Evolutionary conservation across 2,329 filamentous ascomycete species (phyloP).

Genomic region (Septoria linicola): DNA sequence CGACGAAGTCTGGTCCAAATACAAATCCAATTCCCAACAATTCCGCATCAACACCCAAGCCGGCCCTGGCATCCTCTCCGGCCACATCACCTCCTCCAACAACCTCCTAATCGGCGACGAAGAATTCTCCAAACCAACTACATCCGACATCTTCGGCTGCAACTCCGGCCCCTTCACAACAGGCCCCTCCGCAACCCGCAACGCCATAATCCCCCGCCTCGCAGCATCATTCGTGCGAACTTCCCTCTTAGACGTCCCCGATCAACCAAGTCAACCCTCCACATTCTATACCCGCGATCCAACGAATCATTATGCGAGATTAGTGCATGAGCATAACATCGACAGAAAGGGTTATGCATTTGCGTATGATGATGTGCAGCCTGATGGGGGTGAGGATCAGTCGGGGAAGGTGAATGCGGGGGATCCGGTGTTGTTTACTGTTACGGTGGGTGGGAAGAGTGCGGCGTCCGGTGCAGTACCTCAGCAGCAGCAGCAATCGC

Average conservation of each 20-base stretch:
- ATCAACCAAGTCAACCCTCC: conserved; percentile 39
- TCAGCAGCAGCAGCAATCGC: conserved; percentile 10
- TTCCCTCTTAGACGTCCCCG: conserved; percentile 57
- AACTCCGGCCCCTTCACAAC: conserved; percentile 62
- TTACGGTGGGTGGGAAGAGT: conserved; percentile 26
- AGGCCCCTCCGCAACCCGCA: conserved; percentile 44
- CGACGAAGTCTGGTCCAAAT: conserved; percentile 54
- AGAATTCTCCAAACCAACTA: conserved; percentile 58
- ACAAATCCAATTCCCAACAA: conserved; percentile 46
- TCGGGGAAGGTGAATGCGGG: conserved; percentile 53
- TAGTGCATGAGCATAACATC: conserved; percentile 60
- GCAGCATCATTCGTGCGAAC: conserved; percentile 74
- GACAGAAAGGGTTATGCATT: conserved; percentile 62
- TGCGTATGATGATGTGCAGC: conserved; percentile 64
- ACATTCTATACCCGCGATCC: conserved; percentile 38
- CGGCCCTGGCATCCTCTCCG: conserved; percentile 54
- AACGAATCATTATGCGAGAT: conserved; percentile 59
- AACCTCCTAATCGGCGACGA: conserved; percentile 48
- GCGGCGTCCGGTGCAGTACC: conserved; percentile 11
- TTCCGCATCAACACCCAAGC: conserved; percentile 65
- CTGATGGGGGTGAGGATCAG: conserved; percentile 56
- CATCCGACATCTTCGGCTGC: conserved; percentile 66
- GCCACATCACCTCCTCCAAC: conserved; percentile 45
- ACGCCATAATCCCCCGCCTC: conserved; percentile 70
- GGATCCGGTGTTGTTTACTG: conserved; percentile 46